Evolutionary conservation across 1,284 basidiomycete species (phyloP).

Genomic region (Xanthoconium separans): DNA sequence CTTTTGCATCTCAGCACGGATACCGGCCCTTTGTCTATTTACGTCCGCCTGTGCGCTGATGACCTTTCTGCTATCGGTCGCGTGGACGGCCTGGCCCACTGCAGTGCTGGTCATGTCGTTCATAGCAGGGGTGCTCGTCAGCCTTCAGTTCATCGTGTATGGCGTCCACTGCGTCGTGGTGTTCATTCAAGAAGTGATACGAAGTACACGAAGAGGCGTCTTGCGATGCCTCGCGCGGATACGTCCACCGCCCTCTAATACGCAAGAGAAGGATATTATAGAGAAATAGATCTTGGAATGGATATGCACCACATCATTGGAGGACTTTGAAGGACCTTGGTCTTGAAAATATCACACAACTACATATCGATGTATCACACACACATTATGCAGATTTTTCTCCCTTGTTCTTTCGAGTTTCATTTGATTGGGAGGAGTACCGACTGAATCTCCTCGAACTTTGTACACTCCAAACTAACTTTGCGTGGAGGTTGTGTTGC

Average conservation of each 20-base stretch:
- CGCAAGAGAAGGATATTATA: slow-evolving; percentile 10
- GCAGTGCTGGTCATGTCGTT: slow-evolving; percentile 59
- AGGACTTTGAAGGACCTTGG: not conserved
- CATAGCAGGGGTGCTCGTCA: slow-evolving; percentile 53
- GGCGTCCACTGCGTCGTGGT: slow-evolving; percentile 39
- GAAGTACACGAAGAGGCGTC: slow-evolving; percentile 14
- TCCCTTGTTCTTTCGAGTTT: not conserved
- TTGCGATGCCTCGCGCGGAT: slow-evolving; percentile 15
- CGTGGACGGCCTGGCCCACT: slow-evolving; percentile 59
- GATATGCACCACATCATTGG: slow-evolving; percentile 1
- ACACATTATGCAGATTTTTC: slow-evolving; percentile 2
- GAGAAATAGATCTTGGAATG: slow-evolving; percentile 2
- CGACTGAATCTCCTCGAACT: not conserved
- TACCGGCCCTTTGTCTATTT: slow-evolving; percentile 59
- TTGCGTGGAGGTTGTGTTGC: not conserved
- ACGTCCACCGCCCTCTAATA: slow-evolving; percentile 5
- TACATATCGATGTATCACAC: slow-evolving; percentile 9
- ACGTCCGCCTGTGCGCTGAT: slow-evolving; percentile 52
- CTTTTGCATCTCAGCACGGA: slow-evolving; percentile 61
- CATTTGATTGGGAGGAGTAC: not conserved
- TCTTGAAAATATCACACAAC: not conserved
- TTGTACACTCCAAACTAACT: not conserved
- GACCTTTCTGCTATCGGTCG: slow-evolving; percentile 56
- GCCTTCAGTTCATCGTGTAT: slow-evolving; percentile 65
- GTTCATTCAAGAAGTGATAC: slow-evolving; percentile 7